A percentile compares a stretch with the other conserved stretches of the same genome.
Conservation (phyloP, 768 basidiomycete genomes). For the Tylopilus balloui region DNA sequence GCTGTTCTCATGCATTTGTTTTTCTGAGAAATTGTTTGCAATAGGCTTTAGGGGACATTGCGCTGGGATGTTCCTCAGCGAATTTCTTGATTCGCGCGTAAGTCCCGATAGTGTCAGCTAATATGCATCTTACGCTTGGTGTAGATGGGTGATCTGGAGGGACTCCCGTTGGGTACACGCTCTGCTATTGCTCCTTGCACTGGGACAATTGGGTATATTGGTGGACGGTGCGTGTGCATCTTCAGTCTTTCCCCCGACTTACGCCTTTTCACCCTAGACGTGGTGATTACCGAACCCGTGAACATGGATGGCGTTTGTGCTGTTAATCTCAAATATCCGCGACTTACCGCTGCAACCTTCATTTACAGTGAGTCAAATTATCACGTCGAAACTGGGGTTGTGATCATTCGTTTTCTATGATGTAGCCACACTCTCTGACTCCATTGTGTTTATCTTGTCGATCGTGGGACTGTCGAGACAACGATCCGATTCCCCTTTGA, state of each 20-base stretch:
- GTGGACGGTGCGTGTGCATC: slow-evolving; percentile 2
- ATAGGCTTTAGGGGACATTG: slow-evolving; percentile 6
- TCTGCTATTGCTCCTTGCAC: slow-evolving; percentile 9
- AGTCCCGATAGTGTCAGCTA: background rate
- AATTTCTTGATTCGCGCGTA: slow-evolving; percentile 27
- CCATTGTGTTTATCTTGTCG: slow-evolving; percentile 19
- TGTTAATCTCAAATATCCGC: background rate
- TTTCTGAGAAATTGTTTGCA: background rate
- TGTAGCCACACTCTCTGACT: slow-evolving; percentile 19
- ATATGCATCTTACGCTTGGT: background rate
- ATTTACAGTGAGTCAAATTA: slow-evolving; percentile 14
- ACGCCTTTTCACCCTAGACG: slow-evolving; percentile 2
- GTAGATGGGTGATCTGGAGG: slow-evolving; percentile 28
- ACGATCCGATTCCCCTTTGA: slow-evolving; percentile 10
- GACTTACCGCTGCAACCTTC: background rate
- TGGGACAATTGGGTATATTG: slow-evolving; percentile 22
- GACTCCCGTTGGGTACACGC: slow-evolving; percentile 5
- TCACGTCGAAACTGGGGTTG: background rate
- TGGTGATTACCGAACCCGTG: background rate
- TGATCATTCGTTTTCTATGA: background rate
- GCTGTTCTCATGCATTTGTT: background rate
- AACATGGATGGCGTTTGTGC: background rate
- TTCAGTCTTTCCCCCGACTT: background rate
- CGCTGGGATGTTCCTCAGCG: slow-evolving; percentile 19
- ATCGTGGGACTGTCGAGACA: slow-evolving; percentile 13